A percentile compares a stretch with the other conserved stretches of the same genome.
Conservation (phyloP, 768 basidiomycete genomes). For the Tylopilus vinaceipallidus region DNA sequence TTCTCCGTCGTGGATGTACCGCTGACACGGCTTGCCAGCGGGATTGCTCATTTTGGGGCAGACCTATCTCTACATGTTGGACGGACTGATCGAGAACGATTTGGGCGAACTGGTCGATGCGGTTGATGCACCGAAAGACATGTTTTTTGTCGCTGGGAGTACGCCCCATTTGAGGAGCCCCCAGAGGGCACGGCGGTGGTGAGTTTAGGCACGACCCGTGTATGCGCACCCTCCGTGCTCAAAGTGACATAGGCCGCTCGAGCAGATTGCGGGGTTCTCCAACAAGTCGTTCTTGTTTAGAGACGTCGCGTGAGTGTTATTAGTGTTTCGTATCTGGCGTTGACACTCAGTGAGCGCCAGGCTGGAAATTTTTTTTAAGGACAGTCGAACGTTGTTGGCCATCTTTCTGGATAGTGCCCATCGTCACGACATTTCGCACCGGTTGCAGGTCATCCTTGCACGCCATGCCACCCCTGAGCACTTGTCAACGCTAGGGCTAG, state of each 20-base stretch:
- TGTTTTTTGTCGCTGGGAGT: conserved; percentile 85
- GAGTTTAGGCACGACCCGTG: conserved; percentile 19
- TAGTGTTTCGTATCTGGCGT: neutral
- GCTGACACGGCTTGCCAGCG: conserved; percentile 37
- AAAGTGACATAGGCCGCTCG: conserved; percentile 57
- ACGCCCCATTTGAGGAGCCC: conserved; percentile 77
- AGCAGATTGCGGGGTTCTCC: conserved; percentile 73
- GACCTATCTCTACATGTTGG: conserved; percentile 85
- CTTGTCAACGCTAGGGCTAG: conserved; percentile 43
- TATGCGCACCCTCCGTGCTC: neutral
- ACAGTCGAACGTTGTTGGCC: conserved; percentile 82
- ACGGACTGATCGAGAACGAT: conserved; percentile 85
- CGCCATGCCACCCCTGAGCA: conserved; percentile 39
- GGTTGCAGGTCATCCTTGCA: conserved; percentile 47
- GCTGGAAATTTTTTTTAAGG: conserved; percentile 90
- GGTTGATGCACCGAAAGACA: conserved; percentile 74
- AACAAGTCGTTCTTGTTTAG: conserved; percentile 87
- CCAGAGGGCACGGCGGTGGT: conserved; percentile 84
- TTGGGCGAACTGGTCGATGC: conserved; percentile 88
- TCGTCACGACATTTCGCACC: conserved; percentile 57
- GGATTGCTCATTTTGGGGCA: conserved; percentile 86
- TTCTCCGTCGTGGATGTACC: neutral
- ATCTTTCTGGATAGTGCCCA: conserved; percentile 74
- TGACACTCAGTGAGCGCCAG: conserved; percentile 38
- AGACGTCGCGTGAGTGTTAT: conserved; percentile 74